Percentiles rank a stretch among this genome's conserved stretches.
These are phyloP conservation scores for Austroboletus niveus DNA, from an alignment of 1,284 basidiomycete species.

Conservation along the genomic window DNA sequence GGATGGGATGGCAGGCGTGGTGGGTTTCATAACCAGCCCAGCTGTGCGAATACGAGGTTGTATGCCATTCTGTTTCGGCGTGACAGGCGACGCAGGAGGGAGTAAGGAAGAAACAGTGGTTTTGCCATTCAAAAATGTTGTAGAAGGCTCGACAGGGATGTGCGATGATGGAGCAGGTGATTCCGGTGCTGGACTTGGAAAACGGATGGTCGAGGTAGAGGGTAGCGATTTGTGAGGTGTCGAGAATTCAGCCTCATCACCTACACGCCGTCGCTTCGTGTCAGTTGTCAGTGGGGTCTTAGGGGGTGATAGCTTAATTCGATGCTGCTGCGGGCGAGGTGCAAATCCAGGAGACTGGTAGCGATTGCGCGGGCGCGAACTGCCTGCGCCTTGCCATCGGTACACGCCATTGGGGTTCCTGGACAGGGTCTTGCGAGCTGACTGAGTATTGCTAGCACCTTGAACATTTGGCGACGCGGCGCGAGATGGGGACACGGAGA, in stretches of 20 bases:
- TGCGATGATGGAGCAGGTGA: conserved; percentile 8
- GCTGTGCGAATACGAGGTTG: conserved; percentile 44
- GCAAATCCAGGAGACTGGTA: conserved; percentile 69
- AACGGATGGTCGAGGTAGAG: conserved; percentile 25
- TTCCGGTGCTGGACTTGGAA: conserved; percentile 18
- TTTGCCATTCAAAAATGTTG: conserved; percentile 25
- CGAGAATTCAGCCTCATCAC: conserved; percentile 39
- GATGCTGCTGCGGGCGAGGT: conserved; percentile 39
- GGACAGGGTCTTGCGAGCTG: conserved; percentile 51
- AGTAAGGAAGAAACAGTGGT: conserved; percentile 19
- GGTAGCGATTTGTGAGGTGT: conserved; percentile 29
- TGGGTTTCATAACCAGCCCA: conserved; percentile 45
- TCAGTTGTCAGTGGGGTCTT: conserved; percentile 45
- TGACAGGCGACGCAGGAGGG: conserved; percentile 15
- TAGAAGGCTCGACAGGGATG: conserved; percentile 6
- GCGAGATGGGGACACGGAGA: conserved; percentile 49
- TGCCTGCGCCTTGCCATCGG: conserved; percentile 67
- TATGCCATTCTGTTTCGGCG: conserved; percentile 33
- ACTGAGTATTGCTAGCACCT: conserved; percentile 14
- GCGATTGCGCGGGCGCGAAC: conserved; percentile 61
- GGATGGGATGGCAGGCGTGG: conserved; percentile 60
- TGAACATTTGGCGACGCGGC: conserved; percentile 39
- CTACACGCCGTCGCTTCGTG: conserved; percentile 60
- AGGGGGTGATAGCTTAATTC: conserved; percentile 38
- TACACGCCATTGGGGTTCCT: conserved; percentile 71